Base-by-base conservation (phyloP, 139 green algal genomes). In the Haematococcus sp. region DNA sequence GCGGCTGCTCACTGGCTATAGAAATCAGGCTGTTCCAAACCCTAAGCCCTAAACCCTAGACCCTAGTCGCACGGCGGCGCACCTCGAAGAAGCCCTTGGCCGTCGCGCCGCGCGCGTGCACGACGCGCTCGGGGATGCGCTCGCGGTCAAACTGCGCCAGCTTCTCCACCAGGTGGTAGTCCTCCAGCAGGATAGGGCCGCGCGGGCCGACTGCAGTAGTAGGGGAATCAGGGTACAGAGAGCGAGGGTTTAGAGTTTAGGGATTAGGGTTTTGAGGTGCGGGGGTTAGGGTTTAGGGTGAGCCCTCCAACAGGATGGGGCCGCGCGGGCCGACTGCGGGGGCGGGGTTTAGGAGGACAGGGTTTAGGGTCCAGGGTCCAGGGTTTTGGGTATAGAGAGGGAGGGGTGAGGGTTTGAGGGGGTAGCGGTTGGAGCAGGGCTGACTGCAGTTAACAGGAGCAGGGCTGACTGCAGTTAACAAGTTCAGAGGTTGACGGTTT, bases 81-180 rank as follows among this genome's bases (percentile, higher is more conserved):
- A 93, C 93, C 90, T 98, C 94, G 71, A 98, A 98, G 75, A 98
- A 98, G 46, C 94, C 94, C 82, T 98, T 98, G n/a, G 92, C 94
- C 15, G 80, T 81, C 25, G 94, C 91, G 31, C 94, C 94, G n/a
- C 94, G 88, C 0, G 94, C 94, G 74, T 98, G 94, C 49, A 98
- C 94, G 2, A 98, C 94, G 33, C 94, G 89, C 90, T 98, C 94
- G 1, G 94, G 94, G 68, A 98, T 97, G 64, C 94, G 85, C 88
- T 98, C 94, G 11, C 93, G 83, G 81, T 98, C 90, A 81, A 98
- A 98, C 71, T 97, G 90, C 2, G 92, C 91, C 20, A 98, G 76
- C 87, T 98, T 98, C 82, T 98, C 94, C 4, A 96, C 72, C 33
- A 98, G 78, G 67, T 98, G 93, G 73, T 96, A 98, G 79, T 98